phyloP scores from a whole-genome alignment of 129 eudicot species.

The Deinandra increscens region DNA sequence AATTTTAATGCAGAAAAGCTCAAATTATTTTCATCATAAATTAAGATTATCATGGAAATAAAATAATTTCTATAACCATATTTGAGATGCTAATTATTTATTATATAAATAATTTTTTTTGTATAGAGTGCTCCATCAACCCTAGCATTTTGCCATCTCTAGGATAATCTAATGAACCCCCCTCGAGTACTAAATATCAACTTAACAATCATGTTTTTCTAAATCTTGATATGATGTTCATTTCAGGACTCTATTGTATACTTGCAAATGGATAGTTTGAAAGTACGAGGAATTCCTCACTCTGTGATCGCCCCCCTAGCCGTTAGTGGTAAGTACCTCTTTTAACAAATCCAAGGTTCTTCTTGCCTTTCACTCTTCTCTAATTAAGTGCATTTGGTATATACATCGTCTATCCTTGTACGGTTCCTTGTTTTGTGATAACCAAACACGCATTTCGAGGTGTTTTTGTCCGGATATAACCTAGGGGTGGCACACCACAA shows the following conservation, averaged over 20 bases:
- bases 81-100: neutral
- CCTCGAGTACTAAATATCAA: neutral
- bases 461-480: no score
- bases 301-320: slow-evolving; percentile 75
- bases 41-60: neutral
- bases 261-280: slow-evolving; percentile 71
- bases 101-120: no score
- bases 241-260: slow-evolving; percentile 55
- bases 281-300: slow-evolving; percentile 78
- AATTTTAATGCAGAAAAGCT: neutral
- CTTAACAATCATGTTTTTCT: neutral
- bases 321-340: slow-evolving; percentile 75
- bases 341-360: neutral
- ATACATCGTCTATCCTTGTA: neutral
- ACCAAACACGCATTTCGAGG: neutral
- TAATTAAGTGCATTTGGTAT: neutral
- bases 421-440: neutral
- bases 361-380: neutral
- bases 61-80: neutral
- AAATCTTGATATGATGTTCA: slow-evolving; percentile 24
- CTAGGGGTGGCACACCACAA: no score
- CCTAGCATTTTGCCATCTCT: neutral
- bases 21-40: neutral
- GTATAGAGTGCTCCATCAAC: no score
- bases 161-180: neutral